These are phyloP conservation scores for Diutina sp. DNA, from an alignment of 1,139 yeast genomes.

Conservation along the genomic window DNA sequence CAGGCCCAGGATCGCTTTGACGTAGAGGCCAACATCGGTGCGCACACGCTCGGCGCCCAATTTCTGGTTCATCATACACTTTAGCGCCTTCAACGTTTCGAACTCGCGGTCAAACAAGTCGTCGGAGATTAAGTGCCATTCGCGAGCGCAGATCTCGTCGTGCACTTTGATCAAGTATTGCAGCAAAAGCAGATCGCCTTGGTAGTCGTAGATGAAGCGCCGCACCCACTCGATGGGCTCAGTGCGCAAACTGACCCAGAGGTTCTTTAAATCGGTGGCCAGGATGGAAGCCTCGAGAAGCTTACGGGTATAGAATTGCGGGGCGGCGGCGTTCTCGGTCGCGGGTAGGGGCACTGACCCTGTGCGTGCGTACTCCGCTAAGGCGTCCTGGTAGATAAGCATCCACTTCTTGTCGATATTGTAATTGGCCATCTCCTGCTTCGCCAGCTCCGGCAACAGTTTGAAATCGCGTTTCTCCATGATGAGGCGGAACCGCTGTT, in stretches of 20 bases:
- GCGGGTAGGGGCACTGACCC: conserved; percentile 14
- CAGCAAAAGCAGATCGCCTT: conserved; percentile 76
- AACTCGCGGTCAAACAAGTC: conserved; percentile 36
- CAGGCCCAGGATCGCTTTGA: conserved; percentile 31
- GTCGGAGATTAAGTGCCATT: conserved; percentile 26
- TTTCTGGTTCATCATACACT: conserved; percentile 36
- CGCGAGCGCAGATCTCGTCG: conserved; percentile 21
- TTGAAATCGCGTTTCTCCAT: conserved; percentile 79
- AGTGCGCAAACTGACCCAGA: conserved; percentile 86
- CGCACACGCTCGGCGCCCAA: conserved; percentile 30
- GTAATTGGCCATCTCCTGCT: conserved; percentile 65
- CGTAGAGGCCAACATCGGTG: conserved; percentile 28
- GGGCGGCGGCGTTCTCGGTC: conserved; percentile 37
- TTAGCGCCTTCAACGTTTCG: conserved; percentile 32
- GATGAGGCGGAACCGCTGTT: conserved; percentile 50
- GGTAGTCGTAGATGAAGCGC: conserved; percentile 58
- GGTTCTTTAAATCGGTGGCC: conserved; percentile 60
- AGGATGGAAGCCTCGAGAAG: conserved; percentile 61
- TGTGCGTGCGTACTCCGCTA: conserved; percentile 54
- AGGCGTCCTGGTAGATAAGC: conserved; percentile 77
- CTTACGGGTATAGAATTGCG: conserved; percentile 67
- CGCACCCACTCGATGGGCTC: conserved; percentile 90
- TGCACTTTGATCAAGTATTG: conserved; percentile 26
- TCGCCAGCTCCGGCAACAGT: conserved; percentile 66
- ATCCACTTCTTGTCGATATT: conserved; percentile 81